Percentiles rank a stretch among this genome's conserved stretches.
These are phyloP conservation scores for Citrullus colocynthis DNA, from an alignment of 306 rosid genomes.

Conservation along the genomic window DNA sequence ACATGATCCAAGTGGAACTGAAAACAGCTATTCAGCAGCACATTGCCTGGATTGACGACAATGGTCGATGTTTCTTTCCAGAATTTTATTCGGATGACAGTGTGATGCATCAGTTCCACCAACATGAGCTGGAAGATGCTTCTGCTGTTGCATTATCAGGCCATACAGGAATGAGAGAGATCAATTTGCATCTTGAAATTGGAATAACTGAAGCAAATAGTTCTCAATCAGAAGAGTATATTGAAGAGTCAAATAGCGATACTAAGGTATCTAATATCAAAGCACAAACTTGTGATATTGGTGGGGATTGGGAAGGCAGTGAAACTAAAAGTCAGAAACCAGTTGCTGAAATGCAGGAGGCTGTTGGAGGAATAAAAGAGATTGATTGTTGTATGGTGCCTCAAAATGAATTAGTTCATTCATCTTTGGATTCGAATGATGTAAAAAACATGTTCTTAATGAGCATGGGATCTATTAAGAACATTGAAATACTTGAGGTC, in stretches of 20 bases:
- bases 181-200: constrained; percentile 19
- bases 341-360: constrained; percentile 1
- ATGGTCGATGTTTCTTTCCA: constrained; percentile 19
- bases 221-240: constrained; percentile 7
- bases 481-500: constrained; percentile 7
- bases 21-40: constrained; percentile 8
- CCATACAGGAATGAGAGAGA: constrained; percentile 6
- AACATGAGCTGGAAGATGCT: constrained; percentile 6
- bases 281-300: neutral
- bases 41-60: constrained; percentile 27
- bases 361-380: neutral
- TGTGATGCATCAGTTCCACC: constrained; percentile 1
- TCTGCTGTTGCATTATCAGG: constrained; percentile 6
- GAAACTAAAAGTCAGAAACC: constrained; percentile 1
- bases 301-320: neutral
- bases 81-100: constrained; percentile 3
- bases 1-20: constrained; percentile 17
- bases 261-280: neutral
- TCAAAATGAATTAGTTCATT: neutral
- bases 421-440: constrained; percentile 2
- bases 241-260: constrained; percentile 13
- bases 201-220: constrained; percentile 8
- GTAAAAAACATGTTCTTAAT: constrained; percentile 8
- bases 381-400: neutral
- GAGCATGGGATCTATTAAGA: neutral